These are phyloP conservation scores for Bipolaris sorokiniana DNA, from an alignment of 2,329 filamentous ascomycete genomes.

Conservation along the genomic window DNA sequence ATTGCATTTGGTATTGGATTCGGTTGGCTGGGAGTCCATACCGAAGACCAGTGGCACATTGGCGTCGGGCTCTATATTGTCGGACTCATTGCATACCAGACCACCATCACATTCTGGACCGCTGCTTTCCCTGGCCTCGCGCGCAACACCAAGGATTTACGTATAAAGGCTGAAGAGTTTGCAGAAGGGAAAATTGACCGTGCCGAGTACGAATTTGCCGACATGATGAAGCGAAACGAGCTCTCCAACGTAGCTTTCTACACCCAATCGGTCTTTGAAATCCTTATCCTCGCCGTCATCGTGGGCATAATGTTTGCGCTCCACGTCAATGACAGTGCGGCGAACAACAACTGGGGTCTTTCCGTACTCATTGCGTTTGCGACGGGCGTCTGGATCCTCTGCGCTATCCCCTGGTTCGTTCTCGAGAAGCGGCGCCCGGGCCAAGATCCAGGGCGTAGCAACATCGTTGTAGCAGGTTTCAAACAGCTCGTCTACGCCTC, in stretches of 20 bases:
- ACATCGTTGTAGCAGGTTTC: constrained; percentile 63
- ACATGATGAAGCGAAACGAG: constrained; percentile 64
- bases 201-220: constrained; percentile 62
- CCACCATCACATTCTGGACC: constrained; percentile 72
- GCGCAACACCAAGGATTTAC: constrained; percentile 59
- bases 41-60: constrained; percentile 63
- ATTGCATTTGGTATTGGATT: constrained; percentile 64
- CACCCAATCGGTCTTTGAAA: constrained; percentile 66
- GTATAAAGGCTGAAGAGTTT: constrained; percentile 57
- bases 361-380: constrained; percentile 70
- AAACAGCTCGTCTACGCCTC: constrained; percentile 65
- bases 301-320: constrained; percentile 60
- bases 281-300: constrained; percentile 50
- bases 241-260: constrained; percentile 70
- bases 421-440: constrained; percentile 69
- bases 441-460: constrained; percentile 58
- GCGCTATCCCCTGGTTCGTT: constrained; percentile 71
- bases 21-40: constrained; percentile 70
- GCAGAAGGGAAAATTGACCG: constrained; percentile 60
- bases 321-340: constrained; percentile 63
- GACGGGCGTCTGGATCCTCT: constrained; percentile 67
- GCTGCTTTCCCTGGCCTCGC: constrained; percentile 66
- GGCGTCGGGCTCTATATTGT: constrained; percentile 70
- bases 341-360: constrained; percentile 70
- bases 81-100: constrained; percentile 70